These are phyloP conservation scores for Aspergillus egyptiacus DNA, from an alignment of 495 filamentous ascomycete genomes.

Conservation along the genomic window DNA sequence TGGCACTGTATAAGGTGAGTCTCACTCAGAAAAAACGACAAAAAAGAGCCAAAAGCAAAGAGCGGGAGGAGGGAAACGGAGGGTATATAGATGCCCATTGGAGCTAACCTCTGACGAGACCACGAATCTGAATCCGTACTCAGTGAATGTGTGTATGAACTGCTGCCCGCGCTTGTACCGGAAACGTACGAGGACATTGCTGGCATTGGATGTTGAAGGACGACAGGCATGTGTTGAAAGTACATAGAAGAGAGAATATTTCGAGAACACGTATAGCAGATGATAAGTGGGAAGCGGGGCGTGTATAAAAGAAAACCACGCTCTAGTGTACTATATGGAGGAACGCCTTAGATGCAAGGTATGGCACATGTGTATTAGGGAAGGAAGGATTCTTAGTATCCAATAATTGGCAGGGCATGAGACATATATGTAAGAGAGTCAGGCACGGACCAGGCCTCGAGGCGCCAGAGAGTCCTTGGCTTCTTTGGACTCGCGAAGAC, in stretches of 20 bases:
- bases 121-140: constrained; percentile 34
- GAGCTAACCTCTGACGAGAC: constrained; percentile 42
- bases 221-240: constrained; percentile 30
- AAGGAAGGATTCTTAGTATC: constrained; percentile 1
- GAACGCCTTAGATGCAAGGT: constrained; percentile 1
- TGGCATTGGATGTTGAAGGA: constrained; percentile 28
- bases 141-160: constrained; percentile 29
- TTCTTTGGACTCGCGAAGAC: constrained; percentile 13
- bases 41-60: not conserved
- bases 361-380: constrained; percentile 5
- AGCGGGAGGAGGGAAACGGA: not conserved
- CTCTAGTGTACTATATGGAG: not conserved
- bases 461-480: constrained; percentile 18
- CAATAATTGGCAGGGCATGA: constrained; percentile 1
- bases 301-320: not conserved
- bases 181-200: constrained; percentile 34
- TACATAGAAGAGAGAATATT: constrained; percentile 16
- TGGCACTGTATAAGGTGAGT: constrained; percentile 32
- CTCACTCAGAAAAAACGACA: constrained; percentile 7
- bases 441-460: constrained; percentile 12
- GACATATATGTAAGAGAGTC: constrained; percentile 17
- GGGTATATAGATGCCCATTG: constrained; percentile 13
- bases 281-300: not conserved
- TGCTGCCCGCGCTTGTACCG: constrained; percentile 25
- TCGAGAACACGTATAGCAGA: constrained; percentile 12